phyloP scores from a whole-genome alignment of 2,329 filamentous ascomycete genomes.

The Canariomyces notabilis region DNA sequence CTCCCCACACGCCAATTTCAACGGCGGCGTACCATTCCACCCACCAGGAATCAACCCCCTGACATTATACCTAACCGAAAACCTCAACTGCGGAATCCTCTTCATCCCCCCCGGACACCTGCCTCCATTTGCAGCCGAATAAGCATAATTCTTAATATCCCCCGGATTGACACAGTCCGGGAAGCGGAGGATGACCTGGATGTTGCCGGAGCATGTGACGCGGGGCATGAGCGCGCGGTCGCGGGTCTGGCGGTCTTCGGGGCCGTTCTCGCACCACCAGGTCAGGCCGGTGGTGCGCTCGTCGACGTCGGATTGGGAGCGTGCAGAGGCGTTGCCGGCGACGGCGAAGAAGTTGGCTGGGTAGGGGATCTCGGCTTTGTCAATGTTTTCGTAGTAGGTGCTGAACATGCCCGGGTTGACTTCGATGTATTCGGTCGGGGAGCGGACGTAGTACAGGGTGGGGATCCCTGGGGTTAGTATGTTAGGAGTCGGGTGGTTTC shows the following conservation, averaged over 20 bases:
- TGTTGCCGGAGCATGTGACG: slow-evolving; percentile 36
- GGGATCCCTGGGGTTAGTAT: slow-evolving; percentile 32
- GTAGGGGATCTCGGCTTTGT: slow-evolving; percentile 41
- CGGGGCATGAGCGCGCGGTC: slow-evolving; percentile 30
- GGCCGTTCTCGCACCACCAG: slow-evolving; percentile 35
- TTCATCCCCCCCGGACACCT: slow-evolving; percentile 37
- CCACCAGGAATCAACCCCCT: slow-evolving; percentile 37
- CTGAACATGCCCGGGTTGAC: slow-evolving; percentile 37
- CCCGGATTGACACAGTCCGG: slow-evolving; percentile 37
- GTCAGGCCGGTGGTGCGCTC: slow-evolving; percentile 29
- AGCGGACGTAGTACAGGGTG: slow-evolving; percentile 38
- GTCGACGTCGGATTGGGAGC: slow-evolving; percentile 29
- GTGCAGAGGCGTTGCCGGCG: slow-evolving; percentile 38
- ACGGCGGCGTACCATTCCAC: slow-evolving; percentile 39
- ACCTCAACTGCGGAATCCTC: slow-evolving; percentile 41
- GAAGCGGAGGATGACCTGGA: slow-evolving; percentile 41
- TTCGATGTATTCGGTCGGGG: slow-evolving; percentile 32
- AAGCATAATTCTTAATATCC: slow-evolving; percentile 28
- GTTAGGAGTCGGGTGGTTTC: background rate
- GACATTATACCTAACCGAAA: slow-evolving; percentile 41
- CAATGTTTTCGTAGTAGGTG: slow-evolving; percentile 42
- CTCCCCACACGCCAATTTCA: slow-evolving; percentile 37
- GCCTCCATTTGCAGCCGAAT: slow-evolving; percentile 21
- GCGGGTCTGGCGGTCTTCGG: slow-evolving; percentile 25
- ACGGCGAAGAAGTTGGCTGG: slow-evolving; percentile 39